Percentiles rank a stretch among this genome's conserved stretches.
phyloP scores from a whole-genome alignment of 2,329 filamentous ascomycete species.

The Coniella lustricola region DNA sequence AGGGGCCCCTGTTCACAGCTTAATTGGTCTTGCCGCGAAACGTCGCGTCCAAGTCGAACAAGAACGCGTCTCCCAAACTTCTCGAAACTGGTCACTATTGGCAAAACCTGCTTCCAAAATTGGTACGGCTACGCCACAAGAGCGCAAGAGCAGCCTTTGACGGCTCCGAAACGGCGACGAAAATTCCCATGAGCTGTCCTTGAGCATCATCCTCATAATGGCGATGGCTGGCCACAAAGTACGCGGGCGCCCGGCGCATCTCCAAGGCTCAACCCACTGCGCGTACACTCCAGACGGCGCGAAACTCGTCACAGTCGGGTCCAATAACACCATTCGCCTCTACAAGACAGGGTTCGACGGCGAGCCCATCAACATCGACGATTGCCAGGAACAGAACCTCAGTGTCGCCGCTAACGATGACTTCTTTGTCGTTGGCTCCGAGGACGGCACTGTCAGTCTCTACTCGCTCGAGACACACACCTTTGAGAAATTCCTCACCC shows the following conservation, averaged over 20 bases:
- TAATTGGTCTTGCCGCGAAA: constrained; percentile 13
- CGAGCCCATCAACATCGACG: constrained; percentile 87
- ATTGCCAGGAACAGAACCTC: constrained; percentile 79
- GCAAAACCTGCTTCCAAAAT: no score
- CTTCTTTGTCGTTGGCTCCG: constrained; percentile 82
- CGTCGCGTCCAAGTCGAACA: constrained; percentile 7
- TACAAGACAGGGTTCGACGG: constrained; percentile 89
- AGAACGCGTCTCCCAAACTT: constrained; percentile 12
- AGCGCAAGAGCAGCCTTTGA: no score
- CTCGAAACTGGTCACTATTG: not conserved
- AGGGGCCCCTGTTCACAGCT: constrained; percentile 11
- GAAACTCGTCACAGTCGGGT: constrained; percentile 82
- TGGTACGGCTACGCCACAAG: no score
- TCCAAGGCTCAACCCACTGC: constrained; percentile 77
- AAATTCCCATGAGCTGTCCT: not conserved
- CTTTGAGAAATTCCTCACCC: constrained; percentile 76
- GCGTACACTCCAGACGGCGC: constrained; percentile 84
- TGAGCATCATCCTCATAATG: constrained; percentile 22
- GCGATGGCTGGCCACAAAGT: constrained; percentile 39
- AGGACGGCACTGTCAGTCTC: constrained; percentile 92
- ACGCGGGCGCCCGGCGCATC: constrained; percentile 65
- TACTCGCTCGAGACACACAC: constrained; percentile 71
- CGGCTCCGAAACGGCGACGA: not conserved
- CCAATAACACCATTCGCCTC: constrained; percentile 87
- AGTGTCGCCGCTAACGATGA: constrained; percentile 69